Evolutionary conservation across 306 rosid genomes (phyloP), one percentile per base, ranked within the genome.

Genomic region (Cicer pinnatifidum): DNA sequence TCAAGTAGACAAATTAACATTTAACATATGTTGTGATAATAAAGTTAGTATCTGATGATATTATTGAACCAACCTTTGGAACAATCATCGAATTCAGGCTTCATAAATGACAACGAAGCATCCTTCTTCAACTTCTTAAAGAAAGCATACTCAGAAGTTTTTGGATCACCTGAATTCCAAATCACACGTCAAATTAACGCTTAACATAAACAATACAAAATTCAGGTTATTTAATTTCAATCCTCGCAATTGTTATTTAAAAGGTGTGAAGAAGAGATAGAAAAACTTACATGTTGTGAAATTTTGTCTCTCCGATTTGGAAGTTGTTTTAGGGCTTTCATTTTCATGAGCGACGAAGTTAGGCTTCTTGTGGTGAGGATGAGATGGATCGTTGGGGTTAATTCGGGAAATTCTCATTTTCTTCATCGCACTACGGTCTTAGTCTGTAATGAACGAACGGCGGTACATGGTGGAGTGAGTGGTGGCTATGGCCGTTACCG

Each of bases 111-210:
- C 59, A 33, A 63, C 47, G 10, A 45, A 28, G 87, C 95, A 51
- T 82, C 85, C 78, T 87, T 82, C 92, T 84, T 92, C 51, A 90
- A 75, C 81, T 87, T 92, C 90, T 80, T 88, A 38, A 87, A 90
- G 80, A 90, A 90, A 38, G 96, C 93, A 72, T 72, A 93, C 85
- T 91, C 98, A 0, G 97, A 87, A 72, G 97, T 93, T 86, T 93
- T 90, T 1, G 93, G 83, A 53, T 68, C 80, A 54, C 74, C 83
- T 71, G 17, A 46, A 52, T 58, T 63, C 72, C 40, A 13, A 37
- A 81, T 71, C 78, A 65, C 20, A 37, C 46, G 57, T 51, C 11
- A 50, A 83, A 44, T 16, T 7, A 28, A 28, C 35, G 35, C 56
- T 37, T 8, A 45, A 60, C 46, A 52, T 7, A 23, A 33, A 13